phyloP scores from a whole-genome alignment of 2,329 filamentous ascomycete species.

The Aspergillus hortae region DNA sequence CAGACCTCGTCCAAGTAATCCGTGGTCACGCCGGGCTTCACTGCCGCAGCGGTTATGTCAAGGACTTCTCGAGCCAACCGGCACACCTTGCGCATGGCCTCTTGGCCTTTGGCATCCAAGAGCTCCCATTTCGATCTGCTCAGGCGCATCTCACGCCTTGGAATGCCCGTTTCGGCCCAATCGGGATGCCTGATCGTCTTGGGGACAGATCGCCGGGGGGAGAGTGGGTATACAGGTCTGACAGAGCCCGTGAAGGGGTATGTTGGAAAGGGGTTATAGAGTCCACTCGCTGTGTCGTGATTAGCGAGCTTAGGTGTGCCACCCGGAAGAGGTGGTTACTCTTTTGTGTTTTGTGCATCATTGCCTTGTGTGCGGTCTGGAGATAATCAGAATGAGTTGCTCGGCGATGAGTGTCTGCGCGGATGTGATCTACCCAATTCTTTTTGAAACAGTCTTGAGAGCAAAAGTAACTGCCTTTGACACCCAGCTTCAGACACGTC shows the following conservation, averaged over 20 bases:
- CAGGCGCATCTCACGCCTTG: conserved; percentile 54
- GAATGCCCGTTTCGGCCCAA: conserved; percentile 75
- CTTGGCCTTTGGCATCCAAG: conserved; percentile 69
- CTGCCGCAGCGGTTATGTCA: conserved; percentile 76
- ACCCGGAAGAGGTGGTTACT: conserved; percentile 50
- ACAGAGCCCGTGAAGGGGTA: conserved; percentile 75
- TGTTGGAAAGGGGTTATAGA: conserved; percentile 81
- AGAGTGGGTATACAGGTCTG: conserved; percentile 78
- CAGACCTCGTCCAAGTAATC: conserved; percentile 87
- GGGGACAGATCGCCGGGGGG: conserved; percentile 65
- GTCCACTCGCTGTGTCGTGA: conserved; percentile 72
- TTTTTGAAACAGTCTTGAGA: conserved; percentile 94
- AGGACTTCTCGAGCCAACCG: conserved; percentile 77
- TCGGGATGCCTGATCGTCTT: conserved; percentile 75
- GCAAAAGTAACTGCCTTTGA: conserved; percentile 67
- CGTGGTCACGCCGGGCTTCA: conserved; percentile 80
- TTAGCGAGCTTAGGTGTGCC: conserved; percentile 49
- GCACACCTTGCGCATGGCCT: conserved; percentile 86
- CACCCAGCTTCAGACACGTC: conserved; percentile 79
- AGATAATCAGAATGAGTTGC: conserved; percentile 2
- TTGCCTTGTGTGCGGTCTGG: conserved; percentile 47
- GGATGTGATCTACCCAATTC: conserved; percentile 69
- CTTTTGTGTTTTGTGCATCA: conserved; percentile 61
- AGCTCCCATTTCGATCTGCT: conserved; percentile 73
- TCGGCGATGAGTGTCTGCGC: not conserved